Base-by-base conservation (phyloP, 1,284 basidiomycete species). In the Fomes fomentarius region DNA sequence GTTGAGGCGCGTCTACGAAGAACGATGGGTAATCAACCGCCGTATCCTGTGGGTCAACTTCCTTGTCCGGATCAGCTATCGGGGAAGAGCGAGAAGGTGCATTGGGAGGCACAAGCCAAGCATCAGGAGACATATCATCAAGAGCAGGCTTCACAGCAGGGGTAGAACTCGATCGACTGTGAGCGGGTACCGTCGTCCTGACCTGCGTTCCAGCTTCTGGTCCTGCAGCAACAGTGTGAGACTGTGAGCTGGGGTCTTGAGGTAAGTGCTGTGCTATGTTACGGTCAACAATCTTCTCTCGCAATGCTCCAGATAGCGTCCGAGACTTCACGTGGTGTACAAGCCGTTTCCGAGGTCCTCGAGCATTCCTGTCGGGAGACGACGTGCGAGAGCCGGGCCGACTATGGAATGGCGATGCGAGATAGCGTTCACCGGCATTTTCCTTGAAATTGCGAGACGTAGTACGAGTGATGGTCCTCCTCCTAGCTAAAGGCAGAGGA, bases 381-480 rank as follows among this genome's bases (percentile, higher is more conserved):
- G 73, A 55, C 22, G 68, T 54, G 30, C 70, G 68, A 55, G 80
- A 81, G 35, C 66, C 70, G 21, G 78, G 76, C 39, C 73, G 73
- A 57, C 78, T 79, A 48, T 61, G 64, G 61, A 72, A 74, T 19
- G 71, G 77, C 60, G 63, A 74, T 33, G 71, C 74, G 45, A 75
- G 69, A 40, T 55, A 52, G 31, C 66, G 56, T 66, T 63, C 19
- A n/a, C 39, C 33, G 6, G 49, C 35, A 45, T 82, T 82, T 65
- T 82, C 81, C 59, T 81, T 81, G 44, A 79, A 69, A 44, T 72
- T 74, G 41, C 71, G 69, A 54, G 80, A 82, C 38, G 68, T 71
- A 22, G 75, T 74, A 50, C 77, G 75, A 50, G 79, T 78, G 21
- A 73, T 58, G 26, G 76, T 71, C 19, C 76, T 76, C 58, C 72